Conservation (phyloP, 805 yeast genomes). For the Millerozyma acaciae region DNA sequence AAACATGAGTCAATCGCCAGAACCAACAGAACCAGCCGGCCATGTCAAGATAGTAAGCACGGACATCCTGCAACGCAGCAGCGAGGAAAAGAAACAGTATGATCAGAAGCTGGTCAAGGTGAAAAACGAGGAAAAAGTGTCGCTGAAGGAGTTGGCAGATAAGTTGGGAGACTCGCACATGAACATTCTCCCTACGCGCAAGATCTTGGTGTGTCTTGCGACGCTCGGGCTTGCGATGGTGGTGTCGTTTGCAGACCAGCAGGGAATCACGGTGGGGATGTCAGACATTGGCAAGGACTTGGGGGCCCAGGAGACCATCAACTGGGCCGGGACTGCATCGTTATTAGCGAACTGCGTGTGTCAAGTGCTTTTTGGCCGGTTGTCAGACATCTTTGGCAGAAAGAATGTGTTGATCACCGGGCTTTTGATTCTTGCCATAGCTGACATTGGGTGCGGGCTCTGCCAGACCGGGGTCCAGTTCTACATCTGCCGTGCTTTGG, state of each 20-base stretch:
- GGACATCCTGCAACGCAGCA: no score
- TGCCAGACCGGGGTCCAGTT: constrained; percentile 43
- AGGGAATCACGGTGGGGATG: constrained; percentile 41
- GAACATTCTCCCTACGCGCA: constrained; percentile 32
- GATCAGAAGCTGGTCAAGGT: not conserved
- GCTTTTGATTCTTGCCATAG: constrained; percentile 42
- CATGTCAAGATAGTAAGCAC: no score
- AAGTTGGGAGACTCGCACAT: constrained; percentile 37
- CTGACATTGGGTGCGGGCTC: constrained; percentile 41
- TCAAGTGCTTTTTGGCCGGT: constrained; percentile 70
- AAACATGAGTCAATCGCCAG: no score
- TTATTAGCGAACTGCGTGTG: constrained; percentile 67
- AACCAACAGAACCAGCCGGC: no score
- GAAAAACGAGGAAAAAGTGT: not conserved
- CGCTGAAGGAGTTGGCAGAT: constrained; percentile 14
- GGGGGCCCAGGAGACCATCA: constrained; percentile 40
- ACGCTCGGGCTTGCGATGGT: constrained; percentile 35
- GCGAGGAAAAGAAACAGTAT: not conserved
- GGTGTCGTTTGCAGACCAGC: constrained; percentile 42
- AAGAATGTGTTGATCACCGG: constrained; percentile 41
- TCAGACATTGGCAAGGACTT: constrained; percentile 43
- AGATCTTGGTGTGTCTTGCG: constrained; percentile 29
- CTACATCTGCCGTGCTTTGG: constrained; percentile 48
- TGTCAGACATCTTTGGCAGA: constrained; percentile 63
- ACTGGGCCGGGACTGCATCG: constrained; percentile 74